Percentiles rank a stretch among this genome's conserved stretches.
Evolutionary conservation across 495 filamentous ascomycete species (phyloP).

Genomic region (Opeltia flavorubescens): DNA sequence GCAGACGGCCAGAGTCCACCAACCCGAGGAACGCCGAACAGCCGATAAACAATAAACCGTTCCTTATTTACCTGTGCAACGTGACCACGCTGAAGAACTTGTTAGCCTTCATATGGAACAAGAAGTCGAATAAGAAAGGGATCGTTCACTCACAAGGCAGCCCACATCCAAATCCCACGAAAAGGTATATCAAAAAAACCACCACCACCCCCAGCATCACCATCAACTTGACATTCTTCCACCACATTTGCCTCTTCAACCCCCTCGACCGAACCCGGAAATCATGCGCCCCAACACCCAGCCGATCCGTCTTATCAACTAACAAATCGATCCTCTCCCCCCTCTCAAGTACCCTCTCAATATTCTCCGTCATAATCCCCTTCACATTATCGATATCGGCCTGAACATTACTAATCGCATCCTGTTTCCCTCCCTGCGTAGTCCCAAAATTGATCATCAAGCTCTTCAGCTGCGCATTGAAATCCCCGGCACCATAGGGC

Average conservation of each 20-base stretch:
- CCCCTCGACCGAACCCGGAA: conserved; percentile 76
- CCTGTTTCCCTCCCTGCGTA: conserved; percentile 54
- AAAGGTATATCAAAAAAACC: conserved; percentile 68
- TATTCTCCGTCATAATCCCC: conserved; percentile 98
- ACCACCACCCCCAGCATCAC: conserved; percentile 67
- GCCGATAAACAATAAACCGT: too few species aligned
- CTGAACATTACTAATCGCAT: conserved; percentile 72
- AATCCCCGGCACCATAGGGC: conserved; percentile 77
- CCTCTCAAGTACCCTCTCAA: conserved; percentile 86
- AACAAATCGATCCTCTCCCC: conserved; percentile 91
- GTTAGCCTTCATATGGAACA: not conserved
- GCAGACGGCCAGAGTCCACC: too few species aligned
- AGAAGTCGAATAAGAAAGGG: not conserved
- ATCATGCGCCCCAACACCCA: conserved; percentile 75
- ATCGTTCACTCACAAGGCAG: conserved; percentile 32
- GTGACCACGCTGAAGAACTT: conserved; percentile 2
- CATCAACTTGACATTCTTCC: conserved; percentile 98
- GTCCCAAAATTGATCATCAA: conserved; percentile 80
- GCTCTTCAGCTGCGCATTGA: conserved; percentile 62
- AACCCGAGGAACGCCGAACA: not conserved
- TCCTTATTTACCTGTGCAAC: conserved; percentile 5
- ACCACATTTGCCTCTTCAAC: conserved; percentile 92
- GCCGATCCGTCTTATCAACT: conserved; percentile 90
- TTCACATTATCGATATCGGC: conserved; percentile 84
- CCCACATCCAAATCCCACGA: conserved; percentile 63